phyloP scores from a whole-genome alignment of 2,329 filamentous ascomycete genomes.

The Bertia moriformis region DNA sequence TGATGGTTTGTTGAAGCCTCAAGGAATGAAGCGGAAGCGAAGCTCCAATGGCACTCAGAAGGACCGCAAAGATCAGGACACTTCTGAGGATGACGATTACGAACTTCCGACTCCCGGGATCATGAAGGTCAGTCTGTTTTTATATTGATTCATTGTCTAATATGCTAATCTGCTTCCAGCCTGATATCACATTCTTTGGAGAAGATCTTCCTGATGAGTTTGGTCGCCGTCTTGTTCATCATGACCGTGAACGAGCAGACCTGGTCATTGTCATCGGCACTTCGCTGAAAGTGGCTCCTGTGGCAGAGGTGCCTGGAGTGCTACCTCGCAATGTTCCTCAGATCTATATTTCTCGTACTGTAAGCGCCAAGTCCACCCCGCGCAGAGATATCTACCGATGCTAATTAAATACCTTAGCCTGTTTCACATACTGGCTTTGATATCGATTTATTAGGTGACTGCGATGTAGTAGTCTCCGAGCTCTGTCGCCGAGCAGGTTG shows the following conservation, averaged over 20 bases:
- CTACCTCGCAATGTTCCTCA: conserved; percentile 70
- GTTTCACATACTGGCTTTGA: neutral
- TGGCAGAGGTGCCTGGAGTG: conserved; percentile 77
- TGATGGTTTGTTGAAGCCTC: neutral
- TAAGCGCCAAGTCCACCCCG: neutral
- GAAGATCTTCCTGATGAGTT: conserved; percentile 79
- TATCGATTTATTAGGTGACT: neutral
- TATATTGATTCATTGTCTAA: conserved; percentile 28
- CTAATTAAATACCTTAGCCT: neutral
- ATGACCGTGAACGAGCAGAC: conserved; percentile 69
- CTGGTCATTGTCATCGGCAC: conserved; percentile 93
- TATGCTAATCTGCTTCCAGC: conserved; percentile 68
- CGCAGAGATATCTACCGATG: neutral
- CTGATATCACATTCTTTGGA: conserved; percentile 96
- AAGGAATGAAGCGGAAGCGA: conserved; percentile 15
- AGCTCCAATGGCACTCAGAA: conserved; percentile 9
- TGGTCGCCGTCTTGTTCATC: conserved; percentile 62
- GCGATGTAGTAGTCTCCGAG: conserved; percentile 1
- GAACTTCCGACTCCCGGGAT: conserved; percentile 11
- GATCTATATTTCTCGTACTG: conserved; percentile 65
- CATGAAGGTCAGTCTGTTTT: conserved; percentile 19
- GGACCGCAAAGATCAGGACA: conserved; percentile 25
- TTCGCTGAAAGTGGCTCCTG: conserved; percentile 85
- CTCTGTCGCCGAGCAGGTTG: neutral
- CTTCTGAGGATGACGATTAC: conserved; percentile 6